phyloP scores from a whole-genome alignment of 192 early-diverging fungal species.

The Entrophospora sp. region DNA sequence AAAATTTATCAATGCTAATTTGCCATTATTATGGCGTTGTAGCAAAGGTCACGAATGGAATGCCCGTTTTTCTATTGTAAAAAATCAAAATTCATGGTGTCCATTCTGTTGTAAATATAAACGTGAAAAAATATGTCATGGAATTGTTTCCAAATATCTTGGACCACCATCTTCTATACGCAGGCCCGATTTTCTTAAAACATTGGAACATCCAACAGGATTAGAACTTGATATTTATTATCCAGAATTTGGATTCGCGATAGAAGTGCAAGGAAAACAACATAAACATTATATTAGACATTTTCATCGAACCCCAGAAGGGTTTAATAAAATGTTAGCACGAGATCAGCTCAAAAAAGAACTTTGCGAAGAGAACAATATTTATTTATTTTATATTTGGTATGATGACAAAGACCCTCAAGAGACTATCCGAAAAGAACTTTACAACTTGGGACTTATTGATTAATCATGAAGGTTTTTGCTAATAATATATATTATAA shows the following conservation, averaged over 20 bases:
- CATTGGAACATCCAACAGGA: background rate
- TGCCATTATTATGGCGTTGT: background rate
- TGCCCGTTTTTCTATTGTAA: background rate
- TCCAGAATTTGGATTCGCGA: too few species aligned
- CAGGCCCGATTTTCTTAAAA: background rate
- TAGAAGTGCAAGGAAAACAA: too few species aligned
- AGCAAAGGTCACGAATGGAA: background rate
- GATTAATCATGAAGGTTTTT: background rate
- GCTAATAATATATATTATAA: background rate
- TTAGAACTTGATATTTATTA: too few species aligned
- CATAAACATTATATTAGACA: too few species aligned
- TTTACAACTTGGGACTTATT: background rate
- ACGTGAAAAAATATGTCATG: too few species aligned
- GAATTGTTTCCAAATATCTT: too few species aligned
- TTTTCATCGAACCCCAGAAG: too few species aligned
- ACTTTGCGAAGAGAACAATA: background rate
- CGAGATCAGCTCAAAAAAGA: too few species aligned
- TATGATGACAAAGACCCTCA: background rate
- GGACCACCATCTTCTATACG: too few species aligned
- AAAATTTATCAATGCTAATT: background rate
- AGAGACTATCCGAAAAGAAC: background rate
- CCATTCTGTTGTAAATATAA: background rate
- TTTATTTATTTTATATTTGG: background rate
- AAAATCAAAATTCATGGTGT: background rate
- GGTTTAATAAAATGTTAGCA: too few species aligned